These are phyloP conservation scores for Filobasidium uniguttulatum DNA, from an alignment of 1,284 basidiomycete species.

Conservation along the genomic window DNA sequence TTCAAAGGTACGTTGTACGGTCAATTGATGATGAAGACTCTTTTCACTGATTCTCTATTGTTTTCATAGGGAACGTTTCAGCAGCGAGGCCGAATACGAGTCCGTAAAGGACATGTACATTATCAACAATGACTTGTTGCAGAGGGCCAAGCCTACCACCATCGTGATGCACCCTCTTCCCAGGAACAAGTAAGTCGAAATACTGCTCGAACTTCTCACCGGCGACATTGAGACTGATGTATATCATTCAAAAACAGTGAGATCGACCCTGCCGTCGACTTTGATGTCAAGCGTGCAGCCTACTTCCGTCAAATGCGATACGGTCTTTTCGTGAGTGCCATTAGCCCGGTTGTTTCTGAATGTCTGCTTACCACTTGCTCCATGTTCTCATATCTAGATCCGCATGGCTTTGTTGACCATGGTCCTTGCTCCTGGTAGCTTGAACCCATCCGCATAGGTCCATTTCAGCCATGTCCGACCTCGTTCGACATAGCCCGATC, in stretches of 20 bases:
- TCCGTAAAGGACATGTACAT: conserved; percentile 85
- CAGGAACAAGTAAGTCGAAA: conserved; percentile 33
- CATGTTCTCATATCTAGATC: conserved; percentile 39
- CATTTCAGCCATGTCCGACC: no score
- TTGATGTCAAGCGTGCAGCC: conserved; percentile 81
- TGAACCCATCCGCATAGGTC: conserved; percentile 1
- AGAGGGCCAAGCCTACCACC: conserved; percentile 85
- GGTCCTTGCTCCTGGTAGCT: conserved; percentile 42
- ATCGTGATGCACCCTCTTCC: conserved; percentile 99
- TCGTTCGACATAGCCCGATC: no score
- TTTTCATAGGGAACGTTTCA: conserved; percentile 59
- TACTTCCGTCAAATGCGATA: conserved; percentile 99
- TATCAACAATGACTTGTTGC: conserved; percentile 83
- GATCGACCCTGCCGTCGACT: conserved; percentile 97
- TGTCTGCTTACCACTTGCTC: not conserved
- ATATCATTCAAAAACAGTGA: conserved; percentile 51
- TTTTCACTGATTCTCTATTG: no score
- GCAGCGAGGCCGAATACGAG: conserved; percentile 67
- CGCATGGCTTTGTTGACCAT: conserved; percentile 63
- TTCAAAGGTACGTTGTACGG: conserved; percentile 59
- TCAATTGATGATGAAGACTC: no score
- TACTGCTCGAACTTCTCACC: not conserved
- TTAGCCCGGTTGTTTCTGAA: not conserved
- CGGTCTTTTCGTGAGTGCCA: conserved; percentile 74
- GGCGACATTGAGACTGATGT: not conserved